Base-by-base conservation (phyloP, 768 basidiomycete genomes). In the Amanita rubescens region DNA sequence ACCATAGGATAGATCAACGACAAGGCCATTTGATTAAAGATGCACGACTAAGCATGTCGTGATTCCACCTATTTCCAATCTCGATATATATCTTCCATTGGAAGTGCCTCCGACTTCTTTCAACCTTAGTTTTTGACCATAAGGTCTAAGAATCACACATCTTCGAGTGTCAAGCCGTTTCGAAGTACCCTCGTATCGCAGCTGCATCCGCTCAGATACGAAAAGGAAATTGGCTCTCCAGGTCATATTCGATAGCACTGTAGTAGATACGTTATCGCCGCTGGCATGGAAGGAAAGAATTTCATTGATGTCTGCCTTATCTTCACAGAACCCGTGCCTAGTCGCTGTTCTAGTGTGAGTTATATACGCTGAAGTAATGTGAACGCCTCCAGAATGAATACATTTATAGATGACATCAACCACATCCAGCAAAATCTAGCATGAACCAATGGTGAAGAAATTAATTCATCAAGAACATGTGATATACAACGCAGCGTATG, bases 211-310 rank as follows among this genome's bases (percentile, higher is more conserved):
- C 60, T 62, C 81, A 84, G 11, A 55, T 24, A 67, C 72, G 27
- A 83, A 82, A 5, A 85, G 60, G 63, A 85, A 85, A n/a, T 82
- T 17, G 69, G 66, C 22, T 79, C 69, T 14, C 8, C 27, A 30
- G 3, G 27, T 84, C 84, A 49, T 85, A 72, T 62, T 85, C 83
- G 57, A 76, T 55, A 1, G 73, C 79, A n/a, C n/a, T n/a, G n/a
- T n/a, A n/a, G n/a, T n/a, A 46, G 71, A 69, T 51, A 72, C 69
- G 49, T 68, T 63, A 49, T 71, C 68, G 0, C 69, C 70, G 5
- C 62, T 65, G 9, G 82, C 82, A 58, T 85, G 84, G 59, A 76
- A 73, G 0, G 72, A 63, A 43, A 84, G 61, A 19, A 85, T 65
- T 2, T 57, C 63, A n/a, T 75, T 64, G 14, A 74, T 44, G 48